A percentile compares a stretch with the other conserved stretches of the same genome.
These are phyloP conservation scores for Stentor coeruleus DNA, from an alignment of 73 alveolate genomes.

Conservation along the genomic window DNA sequence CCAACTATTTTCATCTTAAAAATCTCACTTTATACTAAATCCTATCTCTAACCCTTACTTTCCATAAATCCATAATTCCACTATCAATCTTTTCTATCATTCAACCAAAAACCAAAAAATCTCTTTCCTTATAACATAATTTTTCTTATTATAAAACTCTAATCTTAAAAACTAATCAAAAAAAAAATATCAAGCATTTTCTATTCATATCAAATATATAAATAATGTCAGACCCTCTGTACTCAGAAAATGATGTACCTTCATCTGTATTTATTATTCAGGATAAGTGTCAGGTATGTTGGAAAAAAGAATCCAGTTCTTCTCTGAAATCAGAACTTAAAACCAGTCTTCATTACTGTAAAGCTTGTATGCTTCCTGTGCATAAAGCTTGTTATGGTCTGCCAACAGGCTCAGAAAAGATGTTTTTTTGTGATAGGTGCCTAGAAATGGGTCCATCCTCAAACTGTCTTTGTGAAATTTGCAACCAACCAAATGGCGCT, in stretches of 20 bases:
- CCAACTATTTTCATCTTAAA: no score
- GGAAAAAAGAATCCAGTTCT: background rate
- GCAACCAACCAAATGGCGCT: constrained; percentile 12
- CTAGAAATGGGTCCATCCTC: background rate
- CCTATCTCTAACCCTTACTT: no score
- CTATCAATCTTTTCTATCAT: no score
- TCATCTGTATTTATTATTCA: background rate
- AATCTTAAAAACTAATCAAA: no score
- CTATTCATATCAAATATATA: no score
- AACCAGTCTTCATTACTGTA: constrained; percentile 1
- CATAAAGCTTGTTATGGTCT: constrained; percentile 25
- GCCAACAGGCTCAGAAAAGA: background rate
- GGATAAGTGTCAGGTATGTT: constrained; percentile 6
- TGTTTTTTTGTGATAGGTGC: constrained; percentile 20
- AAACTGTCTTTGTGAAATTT: background rate
- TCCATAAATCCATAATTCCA: no score
- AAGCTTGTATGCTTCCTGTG: constrained; percentile 1
- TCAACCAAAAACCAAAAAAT: no score
- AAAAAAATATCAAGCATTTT: no score
- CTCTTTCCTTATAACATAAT: no score
- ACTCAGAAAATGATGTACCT: background rate
- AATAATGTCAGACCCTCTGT: constrained; percentile 7
- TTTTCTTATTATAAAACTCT: no score
- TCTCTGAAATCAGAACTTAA: constrained; percentile 7
- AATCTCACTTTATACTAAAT: no score